Evolutionary conservation across 768 basidiomycete species (phyloP), one percentile per base, ranked within the genome.

Genomic region (Boletellus ananiceps): DNA sequence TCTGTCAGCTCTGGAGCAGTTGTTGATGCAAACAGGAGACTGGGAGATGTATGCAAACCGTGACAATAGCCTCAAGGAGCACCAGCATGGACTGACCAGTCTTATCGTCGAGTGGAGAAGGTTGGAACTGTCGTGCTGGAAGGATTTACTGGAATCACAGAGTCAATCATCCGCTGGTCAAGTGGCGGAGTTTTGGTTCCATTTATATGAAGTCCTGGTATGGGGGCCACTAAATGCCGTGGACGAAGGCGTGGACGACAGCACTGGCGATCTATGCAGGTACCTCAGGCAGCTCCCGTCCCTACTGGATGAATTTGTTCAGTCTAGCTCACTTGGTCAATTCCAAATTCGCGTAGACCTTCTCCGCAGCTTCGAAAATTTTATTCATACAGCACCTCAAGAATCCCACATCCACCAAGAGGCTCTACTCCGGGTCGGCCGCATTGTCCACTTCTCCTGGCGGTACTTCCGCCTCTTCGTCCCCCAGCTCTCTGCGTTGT

Each of bases 21-120:
- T 99, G 8, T 70, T 98, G 2, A 60, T 85, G 41, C 88, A 95
- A 53, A 91, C 81, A 19, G 89, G 93, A 45, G 95, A 98, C 61
- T 99, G 96, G 96, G 93, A 99, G 64, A 83, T 83, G 57, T 98
- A 88, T 62, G 86, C 95, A n/a, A 93, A 92, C 68, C 76, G 82
- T n/a, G 84, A 87, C 37, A 97, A 93, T 61, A 84, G 84, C 36
- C 76, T 99, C 56, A 81, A 78, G 59, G 46, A 63, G 1, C 73
- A 88, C 58, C 92, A 83, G 51, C 78, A 81, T 21, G 74, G 74
- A 4, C 65, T 96, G 19, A 86, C 80, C 11, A 69, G 67, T 21
- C 74, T 93, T 40, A 87, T 98, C 40, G 82, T 99, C 41, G 79
- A 82, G 9, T 98, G 96, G 96, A 77, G 96, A 46, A 79, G 91